Conservation (phyloP, 345 rosid species). For the Ceriops decandra region DNA sequence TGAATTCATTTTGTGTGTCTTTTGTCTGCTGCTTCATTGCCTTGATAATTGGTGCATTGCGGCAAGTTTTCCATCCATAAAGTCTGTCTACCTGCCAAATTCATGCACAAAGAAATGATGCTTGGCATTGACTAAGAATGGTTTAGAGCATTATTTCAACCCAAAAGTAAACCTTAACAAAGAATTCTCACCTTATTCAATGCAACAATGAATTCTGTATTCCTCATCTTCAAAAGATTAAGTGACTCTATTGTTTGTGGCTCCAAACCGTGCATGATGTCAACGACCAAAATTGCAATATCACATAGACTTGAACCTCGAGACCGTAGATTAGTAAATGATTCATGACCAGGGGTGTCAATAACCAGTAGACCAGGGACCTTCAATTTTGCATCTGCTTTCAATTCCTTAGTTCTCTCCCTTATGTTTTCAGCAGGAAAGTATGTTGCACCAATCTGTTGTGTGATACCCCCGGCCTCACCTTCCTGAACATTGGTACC, state of each 20-base stretch:
- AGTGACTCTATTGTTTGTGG: constrained; percentile 94
- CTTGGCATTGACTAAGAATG: too few relatives aligned
- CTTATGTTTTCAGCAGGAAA: constrained; percentile 90
- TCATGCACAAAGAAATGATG: constrained; percentile 6
- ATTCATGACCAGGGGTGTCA: constrained; percentile 98
- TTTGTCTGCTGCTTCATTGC: constrained; percentile 66
- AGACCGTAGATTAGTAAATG: constrained; percentile 82
- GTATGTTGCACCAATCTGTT: constrained; percentile 98
- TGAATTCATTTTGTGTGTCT: constrained; percentile 70
- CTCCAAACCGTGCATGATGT: constrained; percentile 88
- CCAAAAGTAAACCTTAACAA: background rate
- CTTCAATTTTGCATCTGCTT: constrained; percentile 82
- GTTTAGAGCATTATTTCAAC: constrained; percentile 7
- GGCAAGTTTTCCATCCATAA: constrained; percentile 78
- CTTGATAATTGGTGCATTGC: constrained; percentile 68
- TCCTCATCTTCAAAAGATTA: constrained; percentile 75
- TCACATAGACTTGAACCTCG: constrained; percentile 96
- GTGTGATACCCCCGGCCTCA: constrained; percentile 99
- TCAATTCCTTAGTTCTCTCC: constrained; percentile 90
- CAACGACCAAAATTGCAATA: constrained; percentile 94
- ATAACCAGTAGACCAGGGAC: constrained; percentile 96
- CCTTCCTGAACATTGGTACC: constrained; percentile 99
- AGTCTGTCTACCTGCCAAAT: constrained; percentile 78
- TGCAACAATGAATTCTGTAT: constrained; percentile 88
- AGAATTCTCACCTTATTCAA: constrained; percentile 77